Percentiles rank a stretch among this genome's conserved stretches.
phyloP scores from a whole-genome alignment of 805 yeast genomes.

The Saturnispora zaruensis region DNA sequence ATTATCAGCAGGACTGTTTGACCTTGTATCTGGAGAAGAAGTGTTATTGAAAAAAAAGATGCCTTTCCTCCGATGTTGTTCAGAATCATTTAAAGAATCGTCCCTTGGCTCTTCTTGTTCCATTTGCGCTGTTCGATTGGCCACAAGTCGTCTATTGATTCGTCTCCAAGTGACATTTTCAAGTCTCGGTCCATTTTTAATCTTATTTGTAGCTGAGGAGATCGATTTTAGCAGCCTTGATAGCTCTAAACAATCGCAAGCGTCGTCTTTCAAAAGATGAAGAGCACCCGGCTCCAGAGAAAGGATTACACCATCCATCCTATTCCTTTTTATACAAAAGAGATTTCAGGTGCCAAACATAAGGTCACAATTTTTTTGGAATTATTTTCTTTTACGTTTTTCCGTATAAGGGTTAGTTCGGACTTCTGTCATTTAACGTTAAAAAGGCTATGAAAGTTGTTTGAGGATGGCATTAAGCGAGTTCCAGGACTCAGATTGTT shows the following conservation, averaged over 20 bases:
- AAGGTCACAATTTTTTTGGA: slow-evolving; percentile 6
- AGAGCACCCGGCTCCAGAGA: neutral
- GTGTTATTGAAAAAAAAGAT: slow-evolving; percentile 17
- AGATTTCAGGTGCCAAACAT: slow-evolving; percentile 3
- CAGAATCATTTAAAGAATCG: slow-evolving; percentile 10
- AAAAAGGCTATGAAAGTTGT: slow-evolving; percentile 3
- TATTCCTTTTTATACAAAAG: neutral
- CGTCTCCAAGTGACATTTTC: slow-evolving; percentile 32
- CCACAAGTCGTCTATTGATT: slow-evolving; percentile 25
- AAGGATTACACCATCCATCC: neutral
- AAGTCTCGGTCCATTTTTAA: slow-evolving; percentile 28
- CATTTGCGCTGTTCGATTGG: slow-evolving; percentile 1
- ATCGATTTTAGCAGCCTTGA: neutral
- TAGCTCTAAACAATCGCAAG: slow-evolving; percentile 6
- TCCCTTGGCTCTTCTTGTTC: neutral
- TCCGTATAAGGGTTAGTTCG: neutral
- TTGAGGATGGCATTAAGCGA: slow-evolving; percentile 14
- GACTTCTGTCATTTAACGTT: neutral
- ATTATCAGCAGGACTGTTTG: slow-evolving; percentile 5
- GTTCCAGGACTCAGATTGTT: slow-evolving; percentile 1
- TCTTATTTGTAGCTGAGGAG: slow-evolving; percentile 17
- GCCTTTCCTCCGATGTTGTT: slow-evolving; percentile 3
- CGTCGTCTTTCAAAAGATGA: slow-evolving; percentile 7
- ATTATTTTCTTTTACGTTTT: neutral
- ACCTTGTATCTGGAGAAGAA: slow-evolving; percentile 24